Evolutionary conservation across 106 monocot species (phyloP).

Genomic region (Alisma plantagoaquatica): DNA sequence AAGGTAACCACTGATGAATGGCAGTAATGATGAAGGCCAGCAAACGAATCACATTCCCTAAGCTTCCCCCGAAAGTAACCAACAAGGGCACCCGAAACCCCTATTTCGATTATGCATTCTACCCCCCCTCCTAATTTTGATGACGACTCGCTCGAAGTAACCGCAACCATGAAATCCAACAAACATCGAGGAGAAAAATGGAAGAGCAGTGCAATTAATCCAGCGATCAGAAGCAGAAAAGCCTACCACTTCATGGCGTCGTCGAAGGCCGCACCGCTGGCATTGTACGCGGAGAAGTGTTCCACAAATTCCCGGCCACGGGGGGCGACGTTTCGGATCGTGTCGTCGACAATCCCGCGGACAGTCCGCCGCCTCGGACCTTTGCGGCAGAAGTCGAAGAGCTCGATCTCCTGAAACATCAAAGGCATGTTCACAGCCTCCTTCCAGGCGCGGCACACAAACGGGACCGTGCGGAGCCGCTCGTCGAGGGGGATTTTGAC

Average conservation of each 20-base stretch:
- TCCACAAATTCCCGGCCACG: conserved; percentile 16
- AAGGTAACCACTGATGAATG: too few relatives aligned
- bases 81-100: neutral
- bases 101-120: neutral
- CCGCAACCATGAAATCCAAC: neutral
- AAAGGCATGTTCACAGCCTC: conserved; percentile 20
- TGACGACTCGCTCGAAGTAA: neutral
- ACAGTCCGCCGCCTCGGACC: conserved; percentile 35
- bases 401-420: conserved; percentile 31
- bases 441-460: conserved; percentile 42
- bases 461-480: conserved; percentile 19
- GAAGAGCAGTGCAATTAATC: neutral
- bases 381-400: conserved; percentile 33
- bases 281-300: conserved; percentile 28
- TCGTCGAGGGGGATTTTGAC: conserved; percentile 15
- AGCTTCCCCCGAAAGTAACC: neutral
- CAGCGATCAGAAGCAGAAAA: neutral
- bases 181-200: neutral
- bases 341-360: conserved; percentile 22
- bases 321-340: conserved; percentile 18
- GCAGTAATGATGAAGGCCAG: too few relatives aligned
- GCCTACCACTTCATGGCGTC: conserved; percentile 8
- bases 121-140: neutral
- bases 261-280: conserved; percentile 23
- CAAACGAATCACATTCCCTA: neutral